phyloP scores from a whole-genome alignment of 805 yeast genomes.

The Monosporozyma yasuniensis region DNA sequence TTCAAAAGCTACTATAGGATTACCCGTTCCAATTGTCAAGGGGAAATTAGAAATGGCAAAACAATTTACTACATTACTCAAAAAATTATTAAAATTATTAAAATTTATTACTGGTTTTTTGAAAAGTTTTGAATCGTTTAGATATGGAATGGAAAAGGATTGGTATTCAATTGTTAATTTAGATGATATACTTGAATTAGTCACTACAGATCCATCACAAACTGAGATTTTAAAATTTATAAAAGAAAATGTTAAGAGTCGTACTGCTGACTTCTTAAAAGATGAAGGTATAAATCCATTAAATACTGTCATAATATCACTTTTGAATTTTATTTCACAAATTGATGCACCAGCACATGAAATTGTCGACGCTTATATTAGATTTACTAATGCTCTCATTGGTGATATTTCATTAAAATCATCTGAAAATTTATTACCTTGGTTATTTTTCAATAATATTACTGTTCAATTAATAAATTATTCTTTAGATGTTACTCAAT shows the following conservation, averaged over 20 bases:
- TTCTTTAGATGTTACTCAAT: slow-evolving; percentile 13
- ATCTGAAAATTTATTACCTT: slow-evolving; percentile 11
- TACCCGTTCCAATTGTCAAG: slow-evolving; percentile 44
- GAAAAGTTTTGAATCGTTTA: slow-evolving; percentile 39
- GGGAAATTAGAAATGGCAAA: slow-evolving; percentile 44
- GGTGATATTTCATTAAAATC: slow-evolving; percentile 19
- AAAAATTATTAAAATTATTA: slow-evolving; percentile 45
- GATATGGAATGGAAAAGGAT: slow-evolving; percentile 45
- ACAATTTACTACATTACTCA: slow-evolving; percentile 43
- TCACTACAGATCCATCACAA: slow-evolving; percentile 12
- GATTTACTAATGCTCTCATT: slow-evolving; percentile 21
- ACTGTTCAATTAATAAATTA: slow-evolving; percentile 14
- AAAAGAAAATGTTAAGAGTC: slow-evolving; percentile 10
- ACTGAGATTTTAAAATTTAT: slow-evolving; percentile 9
- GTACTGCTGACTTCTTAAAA: slow-evolving; percentile 3
- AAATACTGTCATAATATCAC: slow-evolving; percentile 3
- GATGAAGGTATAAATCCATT: slow-evolving; percentile 4
- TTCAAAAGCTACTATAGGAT: slow-evolving; percentile 32
- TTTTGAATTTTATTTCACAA: slow-evolving; percentile 12
- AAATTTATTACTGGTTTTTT: slow-evolving; percentile 42
- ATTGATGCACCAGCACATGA: slow-evolving; percentile 11
- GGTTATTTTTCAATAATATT: slow-evolving; percentile 16
- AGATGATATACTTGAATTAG: slow-evolving; percentile 18
- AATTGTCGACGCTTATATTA: slow-evolving; percentile 16
- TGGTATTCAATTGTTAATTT: slow-evolving; percentile 45